Evolutionary conservation across 371 early-diverging fungal species (phyloP).

Genomic region (Circinella minor): DNA sequence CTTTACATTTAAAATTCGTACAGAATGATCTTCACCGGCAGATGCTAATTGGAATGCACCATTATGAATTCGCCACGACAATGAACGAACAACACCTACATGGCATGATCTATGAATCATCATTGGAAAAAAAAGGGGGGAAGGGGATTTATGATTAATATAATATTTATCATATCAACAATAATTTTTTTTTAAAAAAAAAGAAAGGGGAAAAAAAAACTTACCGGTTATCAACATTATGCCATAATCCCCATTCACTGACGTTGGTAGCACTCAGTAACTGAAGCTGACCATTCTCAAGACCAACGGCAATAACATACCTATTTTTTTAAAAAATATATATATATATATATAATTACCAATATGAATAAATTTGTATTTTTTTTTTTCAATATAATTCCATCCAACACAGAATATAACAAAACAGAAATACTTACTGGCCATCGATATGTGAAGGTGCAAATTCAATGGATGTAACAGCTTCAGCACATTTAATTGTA

Average conservation of each 20-base stretch:
- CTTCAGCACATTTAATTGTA: constrained; percentile 72
- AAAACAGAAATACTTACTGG: constrained; percentile 26
- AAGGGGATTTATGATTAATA: not conserved
- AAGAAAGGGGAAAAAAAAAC: not conserved
- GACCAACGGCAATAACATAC: constrained; percentile 81
- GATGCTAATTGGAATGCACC: constrained; percentile 63
- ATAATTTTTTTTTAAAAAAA: too few species aligned
- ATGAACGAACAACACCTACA: constrained; percentile 63
- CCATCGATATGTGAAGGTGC: constrained; percentile 52
- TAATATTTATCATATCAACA: too few species aligned
- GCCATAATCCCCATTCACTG: constrained; percentile 48
- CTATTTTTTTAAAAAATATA: too few species aligned
- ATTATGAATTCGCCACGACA: constrained; percentile 62
- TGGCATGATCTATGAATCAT: constrained; percentile 54
- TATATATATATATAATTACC: too few species aligned
- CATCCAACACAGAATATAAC: too few species aligned
- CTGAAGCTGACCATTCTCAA: constrained; percentile 80
- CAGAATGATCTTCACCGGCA: constrained; percentile 77
- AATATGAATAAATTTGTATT: constrained; percentile 9
- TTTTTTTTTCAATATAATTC: too few species aligned
- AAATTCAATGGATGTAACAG: constrained; percentile 85
- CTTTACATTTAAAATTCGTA: constrained; percentile 67
- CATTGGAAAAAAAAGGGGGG: not conserved
- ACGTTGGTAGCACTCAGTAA: constrained; percentile 43
- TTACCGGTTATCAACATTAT: constrained; percentile 56